Conservation (phyloP, 1,284 basidiomycete genomes). For the Agroathelia rolfsii region DNA sequence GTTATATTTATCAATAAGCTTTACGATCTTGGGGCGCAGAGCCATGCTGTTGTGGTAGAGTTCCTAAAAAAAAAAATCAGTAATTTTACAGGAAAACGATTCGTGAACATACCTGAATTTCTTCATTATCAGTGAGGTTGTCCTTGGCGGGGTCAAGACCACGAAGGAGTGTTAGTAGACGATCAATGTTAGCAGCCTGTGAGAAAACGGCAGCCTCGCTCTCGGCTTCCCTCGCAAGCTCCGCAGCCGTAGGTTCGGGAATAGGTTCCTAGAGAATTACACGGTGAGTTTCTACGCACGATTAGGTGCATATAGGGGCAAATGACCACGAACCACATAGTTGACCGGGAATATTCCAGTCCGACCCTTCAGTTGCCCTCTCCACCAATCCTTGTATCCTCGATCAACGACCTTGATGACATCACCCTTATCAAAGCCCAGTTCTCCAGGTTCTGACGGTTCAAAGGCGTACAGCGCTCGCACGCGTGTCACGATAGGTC, state of each 20-base stretch:
- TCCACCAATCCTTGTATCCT: slow-evolving; percentile 98
- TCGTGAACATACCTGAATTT: slow-evolving; percentile 70
- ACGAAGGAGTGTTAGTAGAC: slow-evolving; percentile 73
- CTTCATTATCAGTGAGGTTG: slow-evolving; percentile 88
- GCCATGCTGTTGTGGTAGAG: slow-evolving; percentile 86
- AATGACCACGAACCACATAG: slow-evolving; percentile 66
- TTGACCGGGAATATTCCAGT: slow-evolving; percentile 98
- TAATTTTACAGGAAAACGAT: slow-evolving; percentile 1
- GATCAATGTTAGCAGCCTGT: slow-evolving; percentile 83
- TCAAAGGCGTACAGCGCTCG: slow-evolving; percentile 88
- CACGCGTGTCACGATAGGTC: slow-evolving; percentile 67
- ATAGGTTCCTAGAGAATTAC: slow-evolving; percentile 62
- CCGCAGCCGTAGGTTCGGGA: slow-evolving; percentile 74
- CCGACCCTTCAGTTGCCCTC: slow-evolving; percentile 84
- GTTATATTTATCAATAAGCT: slow-evolving; percentile 95
- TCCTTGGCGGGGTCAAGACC: slow-evolving; percentile 71
- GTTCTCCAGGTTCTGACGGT: slow-evolving; percentile 83
- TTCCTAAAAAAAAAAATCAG: slow-evolving; percentile 39
- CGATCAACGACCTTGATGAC: slow-evolving; percentile 94
- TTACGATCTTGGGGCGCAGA: slow-evolving; percentile 89
- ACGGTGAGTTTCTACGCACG: slow-evolving; percentile 4
- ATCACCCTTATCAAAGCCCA: slow-evolving; percentile 90
- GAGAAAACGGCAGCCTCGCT: slow-evolving; percentile 83
- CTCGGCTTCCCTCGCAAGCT: slow-evolving; percentile 80
- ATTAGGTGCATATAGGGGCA: slow-evolving; percentile 5